Conservation (phyloP, 2,329 filamentous ascomycete genomes). For the Aspergillus sp. region DNA sequence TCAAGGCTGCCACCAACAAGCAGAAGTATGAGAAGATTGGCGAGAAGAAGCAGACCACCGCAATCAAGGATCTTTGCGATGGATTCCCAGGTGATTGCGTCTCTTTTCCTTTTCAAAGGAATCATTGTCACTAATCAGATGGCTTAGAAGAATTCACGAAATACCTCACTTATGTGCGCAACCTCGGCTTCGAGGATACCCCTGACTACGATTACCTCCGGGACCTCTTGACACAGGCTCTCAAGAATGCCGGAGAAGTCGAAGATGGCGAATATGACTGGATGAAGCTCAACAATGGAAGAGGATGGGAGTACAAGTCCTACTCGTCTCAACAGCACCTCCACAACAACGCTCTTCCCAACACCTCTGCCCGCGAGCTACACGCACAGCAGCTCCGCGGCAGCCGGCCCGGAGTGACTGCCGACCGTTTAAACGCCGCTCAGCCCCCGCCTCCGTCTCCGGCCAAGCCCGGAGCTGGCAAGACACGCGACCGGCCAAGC, state of each 20-base stretch:
- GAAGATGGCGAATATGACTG: constrained; percentile 99
- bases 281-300: constrained; percentile 96
- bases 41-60: constrained; percentile 98
- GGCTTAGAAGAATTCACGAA: constrained; percentile 86
- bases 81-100: constrained; percentile 71
- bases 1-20: constrained; percentile 74
- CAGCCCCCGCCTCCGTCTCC: constrained; percentile 86
- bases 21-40: constrained; percentile 99
- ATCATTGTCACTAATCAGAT: constrained; percentile 31
- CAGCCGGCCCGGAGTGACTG: constrained; percentile 67
- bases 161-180: constrained; percentile 95
- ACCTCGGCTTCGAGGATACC: constrained; percentile 96
- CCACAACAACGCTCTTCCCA: constrained; percentile 74
- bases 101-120: background rate
- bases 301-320: constrained; percentile 84
- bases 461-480: constrained; percentile 74
- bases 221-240: constrained; percentile 91
- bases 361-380: constrained; percentile 80
- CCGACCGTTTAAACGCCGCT: constrained; percentile 90
- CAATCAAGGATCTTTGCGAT: constrained; percentile 95
- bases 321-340: constrained; percentile 72
- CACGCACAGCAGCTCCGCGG: constrained; percentile 67
- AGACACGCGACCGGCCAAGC: constrained; percentile 72
- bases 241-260: constrained; percentile 91
- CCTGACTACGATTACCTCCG: constrained; percentile 98